A percentile compares a stretch with the other conserved stretches of the same genome.
Conservation (phyloP, 2,329 filamentous ascomycete species). For the Pseudocercospora fuligena region DNA sequence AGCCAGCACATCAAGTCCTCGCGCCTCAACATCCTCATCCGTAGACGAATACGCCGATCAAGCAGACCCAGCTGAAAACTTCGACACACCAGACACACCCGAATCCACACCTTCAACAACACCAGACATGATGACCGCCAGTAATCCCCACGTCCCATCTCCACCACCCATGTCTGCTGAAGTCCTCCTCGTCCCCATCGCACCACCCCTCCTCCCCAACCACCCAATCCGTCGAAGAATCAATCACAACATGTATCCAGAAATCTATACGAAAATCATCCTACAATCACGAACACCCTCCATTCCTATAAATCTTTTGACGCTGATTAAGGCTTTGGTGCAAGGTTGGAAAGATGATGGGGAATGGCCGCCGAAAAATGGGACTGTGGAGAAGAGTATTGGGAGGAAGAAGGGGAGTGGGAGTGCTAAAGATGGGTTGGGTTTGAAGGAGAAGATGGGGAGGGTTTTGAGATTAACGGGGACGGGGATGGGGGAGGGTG, state of each 20-base stretch:
- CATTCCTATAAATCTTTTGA: conserved; percentile 83
- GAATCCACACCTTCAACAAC: conserved; percentile 25
- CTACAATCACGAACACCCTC: conserved; percentile 78
- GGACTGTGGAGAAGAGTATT: conserved; percentile 53
- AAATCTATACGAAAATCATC: conserved; percentile 89
- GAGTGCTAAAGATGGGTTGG: conserved; percentile 34
- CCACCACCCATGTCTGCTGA: conserved; percentile 22
- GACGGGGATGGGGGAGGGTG: conserved; percentile 9
- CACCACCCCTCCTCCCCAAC: conserved; percentile 72
- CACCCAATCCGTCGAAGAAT: conserved; percentile 82
- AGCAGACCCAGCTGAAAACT: neutral
- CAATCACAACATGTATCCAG: conserved; percentile 72
- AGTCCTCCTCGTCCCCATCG: conserved; percentile 70
- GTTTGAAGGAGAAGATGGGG: conserved; percentile 50
- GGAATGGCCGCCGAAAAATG: conserved; percentile 80
- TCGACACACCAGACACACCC: conserved; percentile 23
- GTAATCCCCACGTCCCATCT: conserved; percentile 4
- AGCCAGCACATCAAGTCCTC: conserved; percentile 28
- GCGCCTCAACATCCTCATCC: conserved; percentile 47
- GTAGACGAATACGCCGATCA: neutral
- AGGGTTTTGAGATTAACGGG: conserved; percentile 46
- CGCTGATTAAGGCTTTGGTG: conserved; percentile 81
- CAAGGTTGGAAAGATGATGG: conserved; percentile 91
- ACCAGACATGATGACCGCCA: conserved; percentile 19
- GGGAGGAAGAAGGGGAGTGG: conserved; percentile 44